Percentiles rank a stretch among this genome's conserved stretches.
These are phyloP conservation scores for Penicillium waksmanii DNA, from an alignment of 495 filamentous ascomycete species.

Conservation along the genomic window DNA sequence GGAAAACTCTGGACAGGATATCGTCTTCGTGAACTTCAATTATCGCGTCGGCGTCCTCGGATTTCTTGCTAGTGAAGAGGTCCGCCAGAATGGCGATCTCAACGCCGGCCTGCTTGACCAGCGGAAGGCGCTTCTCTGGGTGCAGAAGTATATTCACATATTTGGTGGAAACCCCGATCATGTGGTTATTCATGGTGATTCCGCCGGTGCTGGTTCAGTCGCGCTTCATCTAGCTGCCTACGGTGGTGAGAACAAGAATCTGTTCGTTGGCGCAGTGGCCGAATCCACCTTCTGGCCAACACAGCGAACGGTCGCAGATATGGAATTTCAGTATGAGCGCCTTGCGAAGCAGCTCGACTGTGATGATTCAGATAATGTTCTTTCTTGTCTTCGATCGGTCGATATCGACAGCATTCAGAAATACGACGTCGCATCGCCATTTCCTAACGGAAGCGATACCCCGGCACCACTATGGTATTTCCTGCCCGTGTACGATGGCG, in stretches of 20 bases:
- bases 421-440: conserved; percentile 51
- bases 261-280: conserved; percentile 63
- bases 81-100: conserved; percentile 56
- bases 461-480: conserved; percentile 52
- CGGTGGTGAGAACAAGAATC: conserved; percentile 48
- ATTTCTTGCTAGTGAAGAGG: conserved; percentile 65
- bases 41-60: conserved; percentile 75
- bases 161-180: conserved; percentile 73
- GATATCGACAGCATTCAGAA: conserved; percentile 53
- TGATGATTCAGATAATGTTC: conserved; percentile 34
- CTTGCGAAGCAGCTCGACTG: conserved; percentile 58
- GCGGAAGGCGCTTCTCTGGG: conserved; percentile 64
- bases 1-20: conserved; percentile 47
- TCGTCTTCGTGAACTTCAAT: conserved; percentile 75
- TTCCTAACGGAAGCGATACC: conserved; percentile 45
- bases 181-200: conserved; percentile 69
- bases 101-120: conserved; percentile 69
- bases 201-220: conserved; percentile 68
- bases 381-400: conserved; percentile 59
- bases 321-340: conserved; percentile 63
- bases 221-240: conserved; percentile 67
- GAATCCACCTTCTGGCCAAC: conserved; percentile 67
- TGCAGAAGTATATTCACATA: conserved; percentile 56
- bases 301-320: conserved; percentile 57
- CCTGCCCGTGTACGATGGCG: conserved; percentile 59